Evolutionary conservation across 2,329 filamentous ascomycete species (phyloP).

Genomic region (Colletotrichum sp.): DNA sequence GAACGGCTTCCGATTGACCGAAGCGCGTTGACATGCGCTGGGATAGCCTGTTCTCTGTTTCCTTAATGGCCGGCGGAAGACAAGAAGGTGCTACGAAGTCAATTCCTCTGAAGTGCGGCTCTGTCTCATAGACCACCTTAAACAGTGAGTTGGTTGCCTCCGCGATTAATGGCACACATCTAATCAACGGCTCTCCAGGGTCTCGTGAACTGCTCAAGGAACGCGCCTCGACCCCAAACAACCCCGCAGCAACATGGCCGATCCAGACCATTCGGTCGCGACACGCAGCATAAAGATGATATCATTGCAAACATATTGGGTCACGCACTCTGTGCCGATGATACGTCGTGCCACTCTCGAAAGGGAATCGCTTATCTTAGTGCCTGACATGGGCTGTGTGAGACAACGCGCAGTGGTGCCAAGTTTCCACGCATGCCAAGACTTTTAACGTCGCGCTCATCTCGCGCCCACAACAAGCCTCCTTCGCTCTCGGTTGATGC

Average conservation of each 20-base stretch:
- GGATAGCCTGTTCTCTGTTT: neutral
- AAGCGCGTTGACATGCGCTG: neutral
- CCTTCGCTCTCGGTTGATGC: neutral
- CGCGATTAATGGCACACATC: neutral
- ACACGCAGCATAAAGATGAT: neutral
- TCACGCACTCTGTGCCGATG: neutral
- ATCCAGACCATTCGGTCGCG: neutral
- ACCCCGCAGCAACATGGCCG: neutral
- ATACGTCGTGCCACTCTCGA: neutral
- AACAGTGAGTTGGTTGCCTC: neutral
- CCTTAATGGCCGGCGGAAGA: neutral
- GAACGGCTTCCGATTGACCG: neutral
- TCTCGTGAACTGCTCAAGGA: neutral
- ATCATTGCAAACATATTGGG: neutral
- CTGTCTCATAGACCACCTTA: neutral
- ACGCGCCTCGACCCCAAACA: neutral
- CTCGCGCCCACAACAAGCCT: neutral
- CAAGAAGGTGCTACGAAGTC: neutral
- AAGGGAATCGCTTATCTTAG: neutral
- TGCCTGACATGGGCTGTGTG: neutral
- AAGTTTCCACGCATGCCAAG: conserved; percentile 10
- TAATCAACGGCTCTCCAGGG: neutral
- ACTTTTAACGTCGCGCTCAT: neutral
- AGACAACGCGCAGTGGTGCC: neutral
- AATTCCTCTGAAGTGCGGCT: neutral